Evolutionary conservation across 192 early-diverging fungal genomes (phyloP).

Genomic region (Podochytrium sp.): DNA sequence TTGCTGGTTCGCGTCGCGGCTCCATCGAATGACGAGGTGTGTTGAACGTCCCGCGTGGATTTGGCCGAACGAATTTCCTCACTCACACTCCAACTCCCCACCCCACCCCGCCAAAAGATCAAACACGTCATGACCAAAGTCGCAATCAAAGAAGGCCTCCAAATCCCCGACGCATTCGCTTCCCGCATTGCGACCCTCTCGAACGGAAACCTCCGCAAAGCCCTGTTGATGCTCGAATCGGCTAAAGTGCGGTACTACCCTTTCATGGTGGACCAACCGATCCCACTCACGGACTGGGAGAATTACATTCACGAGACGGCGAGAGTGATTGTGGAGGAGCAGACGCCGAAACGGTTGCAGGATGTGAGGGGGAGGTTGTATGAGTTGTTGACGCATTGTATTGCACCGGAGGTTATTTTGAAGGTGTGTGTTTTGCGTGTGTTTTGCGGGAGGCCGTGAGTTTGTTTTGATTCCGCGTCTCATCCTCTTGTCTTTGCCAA

Average conservation of each 20-base stretch:
- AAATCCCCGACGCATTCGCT: conserved; percentile 66
- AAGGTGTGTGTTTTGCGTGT: conserved; percentile 53
- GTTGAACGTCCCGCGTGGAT: conserved; percentile 10
- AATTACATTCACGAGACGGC: conserved; percentile 73
- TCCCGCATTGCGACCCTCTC: conserved; percentile 68
- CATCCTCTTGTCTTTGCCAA: neutral
- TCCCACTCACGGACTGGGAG: conserved; percentile 88
- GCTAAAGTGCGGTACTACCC: conserved; percentile 54
- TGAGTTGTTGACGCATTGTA: conserved; percentile 88
- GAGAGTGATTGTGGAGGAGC: conserved; percentile 68
- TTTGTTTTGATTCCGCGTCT: neutral
- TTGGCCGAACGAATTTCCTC: neutral
- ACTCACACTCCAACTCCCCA: too few species aligned
- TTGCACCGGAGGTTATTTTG: conserved; percentile 79
- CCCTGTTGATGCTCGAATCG: conserved; percentile 90
- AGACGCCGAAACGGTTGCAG: conserved; percentile 76
- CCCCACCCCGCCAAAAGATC: too few species aligned
- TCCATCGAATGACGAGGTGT: conserved; percentile 76
- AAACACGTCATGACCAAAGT: conserved; percentile 69
- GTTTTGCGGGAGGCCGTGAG: too few species aligned
- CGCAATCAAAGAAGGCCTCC: conserved; percentile 79
- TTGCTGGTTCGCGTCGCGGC: conserved; percentile 84
- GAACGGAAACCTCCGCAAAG: conserved; percentile 84
- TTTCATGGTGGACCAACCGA: conserved; percentile 51
- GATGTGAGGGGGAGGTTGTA: conserved; percentile 78